phyloP scores from a whole-genome alignment of 805 yeast species.

The Pichia nakasei region DNA sequence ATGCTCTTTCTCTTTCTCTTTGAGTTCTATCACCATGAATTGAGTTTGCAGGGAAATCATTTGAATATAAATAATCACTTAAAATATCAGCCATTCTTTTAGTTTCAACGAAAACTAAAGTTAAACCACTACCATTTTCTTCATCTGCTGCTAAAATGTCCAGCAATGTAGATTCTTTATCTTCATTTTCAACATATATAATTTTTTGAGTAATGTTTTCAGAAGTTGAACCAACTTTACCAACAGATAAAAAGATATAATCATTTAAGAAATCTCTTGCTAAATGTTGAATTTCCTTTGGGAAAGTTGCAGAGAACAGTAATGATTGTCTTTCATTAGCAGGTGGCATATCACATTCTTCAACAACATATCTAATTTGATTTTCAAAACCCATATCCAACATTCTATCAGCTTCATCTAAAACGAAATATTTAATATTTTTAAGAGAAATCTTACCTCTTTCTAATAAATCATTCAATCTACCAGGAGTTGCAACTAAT shows the following conservation, averaged over 20 bases:
- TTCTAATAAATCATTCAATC: slow-evolving; percentile 90
- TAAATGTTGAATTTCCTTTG: slow-evolving; percentile 91
- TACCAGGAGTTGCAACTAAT: slow-evolving; percentile 98
- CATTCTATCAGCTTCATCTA: slow-evolving; percentile 99
- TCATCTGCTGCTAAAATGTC: slow-evolving; percentile 77
- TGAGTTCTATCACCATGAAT: slow-evolving; percentile 99
- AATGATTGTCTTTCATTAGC: slow-evolving; percentile 89
- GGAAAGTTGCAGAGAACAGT: slow-evolving; percentile 99
- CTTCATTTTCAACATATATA: slow-evolving; percentile 84
- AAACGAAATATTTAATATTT: slow-evolving; percentile 86
- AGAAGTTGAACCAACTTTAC: slow-evolving; percentile 98
- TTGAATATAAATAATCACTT: slow-evolving; percentile 82
- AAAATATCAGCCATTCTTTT: slow-evolving; percentile 97
- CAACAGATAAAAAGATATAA: slow-evolving; percentile 92
- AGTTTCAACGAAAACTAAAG: slow-evolving; percentile 94
- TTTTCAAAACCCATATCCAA: slow-evolving; percentile 99
- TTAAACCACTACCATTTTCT: slow-evolving; percentile 67
- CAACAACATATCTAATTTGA: slow-evolving; percentile 96
- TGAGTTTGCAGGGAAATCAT: slow-evolving; percentile 93
- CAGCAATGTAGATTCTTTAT: slow-evolving; percentile 82
- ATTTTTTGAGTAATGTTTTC: slow-evolving; percentile 96
- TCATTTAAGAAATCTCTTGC: slow-evolving; percentile 96
- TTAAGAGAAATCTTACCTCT: slow-evolving; percentile 87
- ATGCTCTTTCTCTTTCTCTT: slow-evolving; percentile 94
- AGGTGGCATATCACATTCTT: slow-evolving; percentile 96